Conservation (phyloP, 2,329 filamentous ascomycete genomes). For the Xylaria arbuscula region DNA sequence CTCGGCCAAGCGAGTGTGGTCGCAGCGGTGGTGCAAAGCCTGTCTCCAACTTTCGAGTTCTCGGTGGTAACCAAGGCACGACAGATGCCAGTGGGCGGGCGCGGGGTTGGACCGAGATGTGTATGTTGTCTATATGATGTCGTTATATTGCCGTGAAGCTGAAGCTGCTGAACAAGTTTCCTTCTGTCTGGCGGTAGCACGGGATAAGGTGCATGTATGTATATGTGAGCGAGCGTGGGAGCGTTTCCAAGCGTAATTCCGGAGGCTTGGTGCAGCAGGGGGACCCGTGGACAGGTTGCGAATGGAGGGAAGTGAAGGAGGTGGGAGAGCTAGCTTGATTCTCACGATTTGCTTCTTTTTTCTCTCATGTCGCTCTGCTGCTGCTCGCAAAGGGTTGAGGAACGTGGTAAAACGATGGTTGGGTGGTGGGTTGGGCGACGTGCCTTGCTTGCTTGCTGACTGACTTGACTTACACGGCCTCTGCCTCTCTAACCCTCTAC, state of each 20-base stretch:
- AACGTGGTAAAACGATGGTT: constrained; percentile 31
- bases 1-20: constrained; percentile 36
- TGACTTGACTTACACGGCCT: not conserved
- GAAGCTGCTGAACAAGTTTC: constrained; percentile 17
- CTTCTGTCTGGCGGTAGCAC: constrained; percentile 20
- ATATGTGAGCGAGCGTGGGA: constrained; percentile 27
- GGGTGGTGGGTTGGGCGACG: constrained; percentile 30
- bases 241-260: constrained; percentile 38
- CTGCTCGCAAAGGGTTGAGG: constrained; percentile 18
- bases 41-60: constrained; percentile 29
- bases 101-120: constrained; percentile 34
- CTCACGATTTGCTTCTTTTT: constrained; percentile 23
- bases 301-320: constrained; percentile 21
- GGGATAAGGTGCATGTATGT: constrained; percentile 28
- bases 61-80: constrained; percentile 38
- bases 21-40: constrained; percentile 29
- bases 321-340: constrained; percentile 32
- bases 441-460: constrained; percentile 1
- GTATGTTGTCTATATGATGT: constrained; percentile 13
- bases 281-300: constrained; percentile 34
- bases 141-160: constrained; percentile 25
- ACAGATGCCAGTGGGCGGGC: constrained; percentile 42
- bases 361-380: constrained; percentile 18
- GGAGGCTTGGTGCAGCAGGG: constrained; percentile 43
- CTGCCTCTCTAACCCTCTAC: not conserved